Evolutionary conservation across 2,329 filamentous ascomycete genomes (phyloP).

Genomic region (Hypoxylon sp.): DNA sequence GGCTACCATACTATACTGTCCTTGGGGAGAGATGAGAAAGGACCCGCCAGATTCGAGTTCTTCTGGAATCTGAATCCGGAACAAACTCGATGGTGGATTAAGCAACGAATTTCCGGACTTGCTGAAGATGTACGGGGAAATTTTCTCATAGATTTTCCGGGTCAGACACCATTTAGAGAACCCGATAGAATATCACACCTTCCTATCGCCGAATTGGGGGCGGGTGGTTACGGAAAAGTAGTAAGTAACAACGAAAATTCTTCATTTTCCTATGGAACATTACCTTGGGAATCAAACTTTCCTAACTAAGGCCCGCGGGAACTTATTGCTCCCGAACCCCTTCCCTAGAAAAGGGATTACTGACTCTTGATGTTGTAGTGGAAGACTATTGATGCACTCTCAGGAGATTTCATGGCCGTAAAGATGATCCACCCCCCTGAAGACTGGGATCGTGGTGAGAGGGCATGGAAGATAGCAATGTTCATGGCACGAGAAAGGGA

Average conservation of each 20-base stretch:
- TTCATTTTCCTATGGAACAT: no score
- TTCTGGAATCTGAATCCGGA: neutral
- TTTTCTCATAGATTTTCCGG: neutral
- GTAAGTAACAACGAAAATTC: no score
- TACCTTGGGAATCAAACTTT: no score
- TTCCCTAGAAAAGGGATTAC: no score
- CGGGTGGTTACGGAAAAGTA: conserved; percentile 20
- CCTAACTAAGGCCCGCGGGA: no score
- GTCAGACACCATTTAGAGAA: neutral
- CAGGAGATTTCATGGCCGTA: conserved; percentile 28
- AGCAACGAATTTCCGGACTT: neutral
- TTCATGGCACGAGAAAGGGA: neutral
- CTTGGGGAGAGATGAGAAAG: neutral
- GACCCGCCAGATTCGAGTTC: conserved; percentile 16
- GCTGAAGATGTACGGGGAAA: neutral
- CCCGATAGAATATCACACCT: neutral
- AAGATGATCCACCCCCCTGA: conserved; percentile 6
- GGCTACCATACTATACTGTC: neutral
- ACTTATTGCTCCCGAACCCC: no score
- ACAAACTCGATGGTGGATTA: neutral
- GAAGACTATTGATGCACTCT: conserved; percentile 24
- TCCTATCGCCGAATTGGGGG: conserved; percentile 5
- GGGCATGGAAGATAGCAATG: neutral
- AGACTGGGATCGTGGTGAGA: no score
- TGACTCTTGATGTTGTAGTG: no score